phyloP scores from a whole-genome alignment of 768 basidiomycete species.

The Serendipita vermifera region DNA sequence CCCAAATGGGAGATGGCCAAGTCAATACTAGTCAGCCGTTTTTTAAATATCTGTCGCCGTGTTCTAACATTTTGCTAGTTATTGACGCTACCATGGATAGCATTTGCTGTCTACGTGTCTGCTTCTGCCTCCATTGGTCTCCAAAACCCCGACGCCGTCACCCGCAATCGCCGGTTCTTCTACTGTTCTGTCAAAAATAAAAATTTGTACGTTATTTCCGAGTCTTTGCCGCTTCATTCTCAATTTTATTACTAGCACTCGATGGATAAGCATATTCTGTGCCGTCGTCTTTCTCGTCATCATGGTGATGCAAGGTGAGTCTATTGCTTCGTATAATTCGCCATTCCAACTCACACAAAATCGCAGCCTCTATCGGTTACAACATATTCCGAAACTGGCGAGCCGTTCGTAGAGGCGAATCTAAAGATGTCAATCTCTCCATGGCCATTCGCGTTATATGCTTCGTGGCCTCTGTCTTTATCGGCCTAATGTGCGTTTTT shows the following conservation, averaged over 20 bases:
- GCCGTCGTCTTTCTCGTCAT: constrained; percentile 18
- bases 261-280: constrained; percentile 16
- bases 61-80: no score
- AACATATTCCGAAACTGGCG: constrained; percentile 17
- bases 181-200: constrained; percentile 21
- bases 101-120: background rate
- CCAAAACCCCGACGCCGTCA: constrained; percentile 18
- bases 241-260: constrained; percentile 11
- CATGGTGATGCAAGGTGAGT: constrained; percentile 17
- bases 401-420: constrained; percentile 13
- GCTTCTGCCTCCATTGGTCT: constrained; percentile 14
- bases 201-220: constrained; percentile 16
- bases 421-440: constrained; percentile 15
- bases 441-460: constrained; percentile 17
- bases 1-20: background rate
- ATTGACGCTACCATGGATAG: background rate
- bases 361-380: constrained; percentile 15
- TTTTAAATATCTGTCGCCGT: no score
- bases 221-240: background rate
- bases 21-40: background rate
- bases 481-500: constrained; percentile 17
- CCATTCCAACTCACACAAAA: background rate
- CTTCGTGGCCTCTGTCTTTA: constrained; percentile 19
- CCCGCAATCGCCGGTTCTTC: constrained; percentile 19
- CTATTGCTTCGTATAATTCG: background rate